Conservation (phyloP, 2,329 filamentous ascomycete species). For the Colletotrichum kahawae region DNA sequence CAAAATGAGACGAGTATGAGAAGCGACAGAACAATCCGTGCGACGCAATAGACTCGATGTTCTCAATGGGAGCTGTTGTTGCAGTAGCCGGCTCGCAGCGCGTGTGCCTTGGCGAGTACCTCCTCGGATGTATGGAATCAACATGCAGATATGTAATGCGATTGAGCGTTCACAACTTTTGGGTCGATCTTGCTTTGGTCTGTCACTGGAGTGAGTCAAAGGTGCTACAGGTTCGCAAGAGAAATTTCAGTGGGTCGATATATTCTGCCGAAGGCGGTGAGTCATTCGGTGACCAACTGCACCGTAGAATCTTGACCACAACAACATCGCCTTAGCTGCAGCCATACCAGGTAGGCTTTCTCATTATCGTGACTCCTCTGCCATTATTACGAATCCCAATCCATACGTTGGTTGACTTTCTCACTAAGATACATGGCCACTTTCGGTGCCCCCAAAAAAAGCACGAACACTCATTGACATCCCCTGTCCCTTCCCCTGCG, state of each 20-base stretch:
- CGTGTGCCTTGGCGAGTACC: constrained; percentile 8
- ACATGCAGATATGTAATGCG: constrained; percentile 8
- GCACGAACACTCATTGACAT: not conserved
- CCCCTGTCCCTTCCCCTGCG: not conserved
- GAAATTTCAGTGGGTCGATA: constrained; percentile 24
- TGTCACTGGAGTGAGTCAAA: not conserved
- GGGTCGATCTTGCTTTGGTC: not conserved
- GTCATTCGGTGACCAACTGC: not conserved
- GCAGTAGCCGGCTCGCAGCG: not conserved
- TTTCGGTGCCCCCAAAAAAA: not conserved
- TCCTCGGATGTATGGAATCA: not conserved
- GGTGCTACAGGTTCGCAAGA: not conserved
- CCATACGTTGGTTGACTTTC: not conserved
- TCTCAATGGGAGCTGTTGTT: not conserved
- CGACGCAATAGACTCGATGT: not conserved
- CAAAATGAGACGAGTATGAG: not conserved
- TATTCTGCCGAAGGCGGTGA: constrained; percentile 22
- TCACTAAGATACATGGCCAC: not conserved
- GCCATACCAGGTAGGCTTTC: not conserved
- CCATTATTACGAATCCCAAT: not conserved
- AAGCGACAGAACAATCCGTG: not conserved
- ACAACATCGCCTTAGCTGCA: not conserved
- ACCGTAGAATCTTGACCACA: not conserved
- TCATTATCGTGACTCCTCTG: not conserved
- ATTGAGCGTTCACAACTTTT: not conserved